phyloP scores from a whole-genome alignment of 2,329 filamentous ascomycete genomes.

The Fusarium decemcellulare region DNA sequence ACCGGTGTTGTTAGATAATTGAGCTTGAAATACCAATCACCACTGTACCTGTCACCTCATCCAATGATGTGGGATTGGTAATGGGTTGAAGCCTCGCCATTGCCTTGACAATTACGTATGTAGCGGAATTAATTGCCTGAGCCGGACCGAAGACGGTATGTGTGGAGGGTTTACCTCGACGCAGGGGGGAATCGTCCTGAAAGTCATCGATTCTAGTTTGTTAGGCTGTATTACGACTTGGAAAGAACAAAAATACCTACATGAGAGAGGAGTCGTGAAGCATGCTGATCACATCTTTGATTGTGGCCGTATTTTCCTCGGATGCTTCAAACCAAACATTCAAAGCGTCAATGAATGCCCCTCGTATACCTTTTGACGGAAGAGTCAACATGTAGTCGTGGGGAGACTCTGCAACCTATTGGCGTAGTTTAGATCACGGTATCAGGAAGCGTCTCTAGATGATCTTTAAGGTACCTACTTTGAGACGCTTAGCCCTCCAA shows the following conservation, averaged over 20 bases:
- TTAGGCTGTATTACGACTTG: neutral
- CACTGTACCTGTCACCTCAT: neutral
- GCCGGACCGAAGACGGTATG: slow-evolving; percentile 14
- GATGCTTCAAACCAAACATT: slow-evolving; percentile 7
- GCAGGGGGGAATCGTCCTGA: slow-evolving; percentile 7
- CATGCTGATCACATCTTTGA: slow-evolving; percentile 1
- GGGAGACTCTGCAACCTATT: neutral
- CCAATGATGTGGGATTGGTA: neutral
- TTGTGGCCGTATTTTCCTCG: fast-evolving
- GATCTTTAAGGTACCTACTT: neutral
- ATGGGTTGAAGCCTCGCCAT: neutral
- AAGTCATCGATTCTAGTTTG: slow-evolving; percentile 18
- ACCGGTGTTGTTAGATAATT: neutral
- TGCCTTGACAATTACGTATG: neutral
- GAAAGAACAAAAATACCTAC: neutral
- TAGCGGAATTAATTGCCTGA: slow-evolving; percentile 19
- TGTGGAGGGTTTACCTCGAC: slow-evolving; percentile 16
- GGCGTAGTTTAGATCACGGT: neutral
- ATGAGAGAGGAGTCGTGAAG: slow-evolving; percentile 20
- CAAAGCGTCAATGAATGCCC: slow-evolving; percentile 3
- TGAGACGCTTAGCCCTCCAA: neutral
- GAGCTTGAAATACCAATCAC: neutral
- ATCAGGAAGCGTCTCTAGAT: neutral
- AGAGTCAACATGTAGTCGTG: neutral
- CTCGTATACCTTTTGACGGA: neutral